These are phyloP conservation scores for Chimonanthus salicifolius DNA, from an alignment of 164 flowering plant genomes.

Conservation along the genomic window DNA sequence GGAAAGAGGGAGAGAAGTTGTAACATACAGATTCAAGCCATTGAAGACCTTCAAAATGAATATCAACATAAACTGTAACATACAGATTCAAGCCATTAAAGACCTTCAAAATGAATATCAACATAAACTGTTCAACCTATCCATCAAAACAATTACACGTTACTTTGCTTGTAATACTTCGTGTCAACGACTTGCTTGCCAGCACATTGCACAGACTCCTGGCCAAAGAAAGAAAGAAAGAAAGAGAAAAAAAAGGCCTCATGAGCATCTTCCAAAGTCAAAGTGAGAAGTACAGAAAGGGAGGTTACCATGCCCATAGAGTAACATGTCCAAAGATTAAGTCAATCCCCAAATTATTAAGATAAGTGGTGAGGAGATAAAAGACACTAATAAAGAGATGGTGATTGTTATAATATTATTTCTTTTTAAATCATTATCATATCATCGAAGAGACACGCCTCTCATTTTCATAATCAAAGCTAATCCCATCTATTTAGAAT, in stretches of 20 bases:
- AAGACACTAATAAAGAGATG: background rate
- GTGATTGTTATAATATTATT: too few species aligned
- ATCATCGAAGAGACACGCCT: too few species aligned
- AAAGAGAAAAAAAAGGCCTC: background rate
- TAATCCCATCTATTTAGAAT: too few species aligned
- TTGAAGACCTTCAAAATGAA: background rate
- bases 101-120: background rate
- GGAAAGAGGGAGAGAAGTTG: too few species aligned
- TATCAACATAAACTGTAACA: background rate
- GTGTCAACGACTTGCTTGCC: slow-evolving; percentile 96
- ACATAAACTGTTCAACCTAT: background rate
- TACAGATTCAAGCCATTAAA: background rate
- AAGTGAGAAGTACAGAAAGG: too few species aligned
- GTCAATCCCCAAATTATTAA: background rate
- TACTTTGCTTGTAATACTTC: slow-evolving; percentile 83
- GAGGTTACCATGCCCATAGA: too few species aligned
- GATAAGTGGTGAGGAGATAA: background rate
- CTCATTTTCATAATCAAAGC: too few species aligned
- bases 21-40: slow-evolving; percentile 1
- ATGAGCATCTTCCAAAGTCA: background rate
- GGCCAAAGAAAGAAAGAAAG: slow-evolving; percentile 18
- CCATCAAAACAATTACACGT: slow-evolving; percentile 39
- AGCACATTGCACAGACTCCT: slow-evolving; percentile 99
- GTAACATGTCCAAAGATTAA: too few species aligned
- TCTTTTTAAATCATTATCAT: too few species aligned